phyloP scores from a whole-genome alignment of 1,284 basidiomycete species.

The Testicularia cyperi region DNA sequence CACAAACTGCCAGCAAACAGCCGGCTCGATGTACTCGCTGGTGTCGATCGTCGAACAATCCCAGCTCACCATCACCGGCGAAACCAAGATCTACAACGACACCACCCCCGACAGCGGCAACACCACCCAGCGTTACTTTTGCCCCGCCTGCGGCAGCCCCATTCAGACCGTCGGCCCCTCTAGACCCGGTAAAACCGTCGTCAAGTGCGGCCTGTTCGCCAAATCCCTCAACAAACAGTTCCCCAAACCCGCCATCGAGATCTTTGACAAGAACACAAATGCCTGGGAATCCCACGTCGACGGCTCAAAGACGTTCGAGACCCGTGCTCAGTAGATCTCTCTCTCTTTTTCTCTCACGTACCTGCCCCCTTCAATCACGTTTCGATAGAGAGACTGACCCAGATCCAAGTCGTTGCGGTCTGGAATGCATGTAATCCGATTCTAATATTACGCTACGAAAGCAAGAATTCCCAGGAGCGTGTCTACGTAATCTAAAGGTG shows the following conservation, averaged over 20 bases:
- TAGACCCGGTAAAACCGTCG: conserved; percentile 4
- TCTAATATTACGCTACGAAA: no score
- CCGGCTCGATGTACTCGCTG: conserved; percentile 13
- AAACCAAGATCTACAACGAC: conserved; percentile 15
- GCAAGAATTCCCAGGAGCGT: no score
- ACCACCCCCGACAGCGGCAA: conserved; percentile 8
- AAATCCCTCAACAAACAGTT: conserved; percentile 4
- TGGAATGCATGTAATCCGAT: no score
- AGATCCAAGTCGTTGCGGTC: no score
- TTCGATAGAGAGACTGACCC: no score
- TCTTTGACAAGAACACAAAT: conserved; percentile 16
- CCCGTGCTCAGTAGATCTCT: no score
- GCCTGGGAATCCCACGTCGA: conserved; percentile 12
- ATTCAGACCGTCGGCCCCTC: conserved; percentile 6
- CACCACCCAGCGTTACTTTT: conserved; percentile 11
- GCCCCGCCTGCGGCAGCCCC: conserved; percentile 10
- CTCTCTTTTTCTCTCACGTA: no score
- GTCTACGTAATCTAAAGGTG: no score
- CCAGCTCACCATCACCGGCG: conserved; percentile 14
- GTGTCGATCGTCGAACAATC: conserved; percentile 15
- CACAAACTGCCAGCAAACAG: conserved; percentile 26
- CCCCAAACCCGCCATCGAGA: conserved; percentile 5
- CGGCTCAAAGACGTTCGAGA: background rate
- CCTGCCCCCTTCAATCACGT: no score
- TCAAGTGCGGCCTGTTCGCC: conserved; percentile 31